phyloP scores from a whole-genome alignment of 306 rosid species.

The Pterocarpus santalinus region DNA sequence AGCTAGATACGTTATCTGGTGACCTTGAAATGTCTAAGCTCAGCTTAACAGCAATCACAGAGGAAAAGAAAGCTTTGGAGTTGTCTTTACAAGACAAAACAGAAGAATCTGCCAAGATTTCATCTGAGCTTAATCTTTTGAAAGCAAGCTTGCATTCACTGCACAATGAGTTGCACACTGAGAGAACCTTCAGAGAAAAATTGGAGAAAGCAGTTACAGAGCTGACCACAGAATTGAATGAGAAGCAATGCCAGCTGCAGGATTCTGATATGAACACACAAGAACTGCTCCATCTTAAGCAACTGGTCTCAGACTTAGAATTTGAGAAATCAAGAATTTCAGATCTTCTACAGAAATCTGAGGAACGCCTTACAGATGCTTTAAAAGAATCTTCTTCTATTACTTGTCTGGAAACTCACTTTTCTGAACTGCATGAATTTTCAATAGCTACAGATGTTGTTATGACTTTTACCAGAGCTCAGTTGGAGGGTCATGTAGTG shows the following conservation, averaged over 20 bases:
- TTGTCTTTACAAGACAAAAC: slow-evolving; percentile 62
- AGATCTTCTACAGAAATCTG: slow-evolving; percentile 61
- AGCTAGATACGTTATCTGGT: slow-evolving; percentile 55
- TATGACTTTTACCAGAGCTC: slow-evolving; percentile 66
- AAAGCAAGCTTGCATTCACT: slow-evolving; percentile 60
- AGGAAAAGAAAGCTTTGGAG: slow-evolving; percentile 71
- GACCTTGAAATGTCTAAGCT: slow-evolving; percentile 70
- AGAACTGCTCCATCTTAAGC: slow-evolving; percentile 73
- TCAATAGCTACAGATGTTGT: slow-evolving; percentile 69
- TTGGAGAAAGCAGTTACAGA: slow-evolving; percentile 64
- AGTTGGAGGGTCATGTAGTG: slow-evolving; percentile 62
- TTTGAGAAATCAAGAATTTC: slow-evolving; percentile 73
- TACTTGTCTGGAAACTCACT: slow-evolving; percentile 60
- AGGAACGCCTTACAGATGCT: slow-evolving; percentile 60
- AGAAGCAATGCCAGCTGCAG: slow-evolving; percentile 66
- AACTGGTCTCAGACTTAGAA: slow-evolving; percentile 64
- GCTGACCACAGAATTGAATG: slow-evolving; percentile 70
- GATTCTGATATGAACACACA: slow-evolving; percentile 65
- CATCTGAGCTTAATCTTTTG: slow-evolving; percentile 61
- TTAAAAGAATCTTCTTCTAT: slow-evolving; percentile 62
- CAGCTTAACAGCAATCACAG: slow-evolving; percentile 55
- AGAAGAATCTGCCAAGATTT: slow-evolving; percentile 68
- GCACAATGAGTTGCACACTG: slow-evolving; percentile 59
- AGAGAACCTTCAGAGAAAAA: slow-evolving; percentile 62
- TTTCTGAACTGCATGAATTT: slow-evolving; percentile 71